A percentile compares a stretch with the other conserved stretches of the same genome.
Conservation (phyloP, 768 basidiomycete species). For the Suillus alpinus region DNA sequence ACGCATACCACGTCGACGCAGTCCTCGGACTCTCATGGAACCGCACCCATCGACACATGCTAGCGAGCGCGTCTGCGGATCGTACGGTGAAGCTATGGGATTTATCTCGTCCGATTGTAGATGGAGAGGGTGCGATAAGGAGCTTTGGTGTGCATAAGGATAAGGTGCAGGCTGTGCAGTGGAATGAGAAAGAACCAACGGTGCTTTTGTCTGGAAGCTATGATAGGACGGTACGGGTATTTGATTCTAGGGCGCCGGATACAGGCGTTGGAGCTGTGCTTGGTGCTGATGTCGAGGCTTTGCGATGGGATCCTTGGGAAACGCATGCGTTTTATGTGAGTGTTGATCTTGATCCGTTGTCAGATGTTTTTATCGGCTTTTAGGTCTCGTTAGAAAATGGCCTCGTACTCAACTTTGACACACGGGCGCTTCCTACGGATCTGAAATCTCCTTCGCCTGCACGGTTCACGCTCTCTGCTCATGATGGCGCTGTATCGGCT, state of each 20-base stretch:
- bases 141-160: conserved; percentile 87
- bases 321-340: conserved; percentile 81
- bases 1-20: conserved; percentile 87
- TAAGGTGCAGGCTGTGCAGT: conserved; percentile 95
- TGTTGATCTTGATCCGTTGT: conserved; percentile 2
- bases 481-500: conserved; percentile 86
- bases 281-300: conserved; percentile 89
- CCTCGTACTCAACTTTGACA: conserved; percentile 88
- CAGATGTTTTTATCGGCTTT: neutral
- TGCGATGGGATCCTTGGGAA: conserved; percentile 97
- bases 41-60: conserved; percentile 78
- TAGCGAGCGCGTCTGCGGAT: conserved; percentile 92
- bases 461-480: conserved; percentile 88
- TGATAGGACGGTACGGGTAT: conserved; percentile 92
- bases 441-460: conserved; percentile 62
- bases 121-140: conserved; percentile 53
- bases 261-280: conserved; percentile 81
- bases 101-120: conserved; percentile 64
- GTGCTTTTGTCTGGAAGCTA: conserved; percentile 92
- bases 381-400: conserved; percentile 96
- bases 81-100: conserved; percentile 98
- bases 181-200: conserved; percentile 87
- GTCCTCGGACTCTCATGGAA: conserved; percentile 96
- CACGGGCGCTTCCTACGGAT: conserved; percentile 73
- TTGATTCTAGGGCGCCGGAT: conserved; percentile 84